Percentiles rank a stretch among this genome's conserved stretches.
Conservation (phyloP, 2,329 filamentous ascomycete genomes). For the Beauveria australis region DNA sequence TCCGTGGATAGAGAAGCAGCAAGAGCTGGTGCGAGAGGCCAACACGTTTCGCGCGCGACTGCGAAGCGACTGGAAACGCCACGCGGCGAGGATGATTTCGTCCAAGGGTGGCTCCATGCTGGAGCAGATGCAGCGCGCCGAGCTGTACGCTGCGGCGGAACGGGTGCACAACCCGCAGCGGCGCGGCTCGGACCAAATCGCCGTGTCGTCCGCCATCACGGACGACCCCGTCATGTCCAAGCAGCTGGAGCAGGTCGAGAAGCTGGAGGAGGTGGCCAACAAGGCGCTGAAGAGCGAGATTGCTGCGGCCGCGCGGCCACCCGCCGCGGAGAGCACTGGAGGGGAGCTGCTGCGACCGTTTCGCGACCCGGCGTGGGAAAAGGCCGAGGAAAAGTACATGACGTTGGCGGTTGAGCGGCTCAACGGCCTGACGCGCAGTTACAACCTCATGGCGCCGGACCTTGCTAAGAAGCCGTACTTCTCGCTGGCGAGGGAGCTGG, state of each 20-base stretch:
- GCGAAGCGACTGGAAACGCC: conserved; percentile 74
- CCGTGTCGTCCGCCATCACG: conserved; percentile 38
- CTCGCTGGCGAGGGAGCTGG: conserved; percentile 71
- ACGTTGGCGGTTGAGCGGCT: conserved; percentile 67
- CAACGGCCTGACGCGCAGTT: conserved; percentile 73
- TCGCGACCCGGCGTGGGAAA: conserved; percentile 70
- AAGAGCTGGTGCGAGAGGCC: conserved; percentile 67
- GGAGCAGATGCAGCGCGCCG: conserved; percentile 62
- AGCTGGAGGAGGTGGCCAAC: conserved; percentile 12
- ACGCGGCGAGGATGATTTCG: conserved; percentile 71
- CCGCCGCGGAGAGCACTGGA: not conserved
- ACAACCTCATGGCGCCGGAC: conserved; percentile 91
- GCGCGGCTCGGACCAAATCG: conserved; percentile 32
- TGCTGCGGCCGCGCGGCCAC: conserved; percentile 6
- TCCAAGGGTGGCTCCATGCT: conserved; percentile 67
- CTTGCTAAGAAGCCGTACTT: conserved; percentile 92
- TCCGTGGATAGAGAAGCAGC: conserved; percentile 98
- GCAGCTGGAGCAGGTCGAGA: conserved; percentile 27
- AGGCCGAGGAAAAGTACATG: conserved; percentile 65
- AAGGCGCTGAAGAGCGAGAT: conserved; percentile 11
- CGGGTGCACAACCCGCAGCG: conserved; percentile 50
- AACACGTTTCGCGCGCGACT: conserved; percentile 65
- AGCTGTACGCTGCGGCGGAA: conserved; percentile 70
- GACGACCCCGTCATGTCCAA: conserved; percentile 42
- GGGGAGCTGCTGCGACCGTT: conserved; percentile 51